phyloP scores from a whole-genome alignment of 495 filamentous ascomycete species.

The Achaetomiella virescens region DNA sequence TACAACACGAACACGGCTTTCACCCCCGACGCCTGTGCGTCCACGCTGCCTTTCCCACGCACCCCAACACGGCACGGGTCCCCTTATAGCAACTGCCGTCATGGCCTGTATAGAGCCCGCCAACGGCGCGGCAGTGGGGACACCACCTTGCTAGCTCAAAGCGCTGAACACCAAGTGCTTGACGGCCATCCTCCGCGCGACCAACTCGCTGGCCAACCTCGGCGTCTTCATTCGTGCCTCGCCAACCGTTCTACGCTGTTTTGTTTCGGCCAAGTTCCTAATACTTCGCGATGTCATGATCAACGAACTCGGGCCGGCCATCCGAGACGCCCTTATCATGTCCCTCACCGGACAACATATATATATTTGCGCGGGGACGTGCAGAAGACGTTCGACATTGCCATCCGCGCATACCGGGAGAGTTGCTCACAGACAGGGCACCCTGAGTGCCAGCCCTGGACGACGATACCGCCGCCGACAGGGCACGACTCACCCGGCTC shows the following conservation, averaged over 20 bases:
- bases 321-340: not conserved
- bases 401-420: not conserved
- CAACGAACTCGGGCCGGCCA: constrained; percentile 3
- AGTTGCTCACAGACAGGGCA: not conserved
- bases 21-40: too few species aligned
- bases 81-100: not conserved
- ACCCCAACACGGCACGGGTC: too few species aligned
- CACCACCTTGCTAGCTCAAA: not conserved
- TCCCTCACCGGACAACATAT: not conserved
- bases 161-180: not conserved
- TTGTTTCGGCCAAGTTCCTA: not conserved
- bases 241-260: not conserved
- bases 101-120: not conserved
- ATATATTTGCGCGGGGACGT: not conserved
- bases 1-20: too few species aligned
- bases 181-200: not conserved
- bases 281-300: not conserved
- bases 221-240: not conserved
- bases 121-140: too few species aligned
- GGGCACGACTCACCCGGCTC: not conserved
- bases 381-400: not conserved
- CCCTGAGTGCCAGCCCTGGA: not conserved
- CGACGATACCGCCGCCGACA: not conserved
- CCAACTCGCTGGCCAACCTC: not conserved
- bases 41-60: too few species aligned